These are phyloP conservation scores for Auriculariales sp. DNA, from an alignment of 768 basidiomycete species.

Conservation along the genomic window DNA sequence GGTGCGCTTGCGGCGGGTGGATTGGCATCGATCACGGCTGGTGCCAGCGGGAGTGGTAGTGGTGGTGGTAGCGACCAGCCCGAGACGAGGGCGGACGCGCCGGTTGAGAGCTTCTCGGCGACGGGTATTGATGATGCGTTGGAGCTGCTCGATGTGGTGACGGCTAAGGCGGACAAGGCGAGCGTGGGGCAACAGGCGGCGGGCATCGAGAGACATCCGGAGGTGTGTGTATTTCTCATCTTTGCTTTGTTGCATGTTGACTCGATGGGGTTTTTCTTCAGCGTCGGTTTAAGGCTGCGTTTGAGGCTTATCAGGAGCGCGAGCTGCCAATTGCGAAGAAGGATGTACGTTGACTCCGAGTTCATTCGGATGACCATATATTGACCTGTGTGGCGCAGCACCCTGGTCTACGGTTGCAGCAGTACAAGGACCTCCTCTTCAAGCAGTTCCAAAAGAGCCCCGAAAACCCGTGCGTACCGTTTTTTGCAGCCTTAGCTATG, in stretches of 20 bases:
- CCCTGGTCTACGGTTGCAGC: constrained; percentile 80
- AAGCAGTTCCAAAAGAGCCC: constrained; percentile 96
- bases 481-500: neutral
- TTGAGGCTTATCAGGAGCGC: constrained; percentile 77
- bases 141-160: constrained; percentile 79
- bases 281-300: constrained; percentile 90
- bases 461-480: constrained; percentile 69
- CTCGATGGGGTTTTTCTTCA: constrained; percentile 18
- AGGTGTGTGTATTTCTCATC: constrained; percentile 34
- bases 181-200: constrained; percentile 80
- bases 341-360: constrained; percentile 36
- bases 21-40: constrained; percentile 17
- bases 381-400: constrained; percentile 31
- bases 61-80: constrained; percentile 2
- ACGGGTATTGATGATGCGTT: constrained; percentile 85
- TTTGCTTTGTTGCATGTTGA: constrained; percentile 6
- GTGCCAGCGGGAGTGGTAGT: constrained; percentile 9
- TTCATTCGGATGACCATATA: constrained; percentile 5
- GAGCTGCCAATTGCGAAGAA: constrained; percentile 65
- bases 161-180: constrained; percentile 86
- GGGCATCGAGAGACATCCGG: constrained; percentile 78
- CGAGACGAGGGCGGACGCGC: constrained; percentile 7
- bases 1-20: constrained; percentile 73
- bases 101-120: constrained; percentile 54
- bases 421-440: constrained; percentile 82